Base-by-base conservation (phyloP, 1,284 basidiomycete species). In the Flammula alnicola region DNA sequence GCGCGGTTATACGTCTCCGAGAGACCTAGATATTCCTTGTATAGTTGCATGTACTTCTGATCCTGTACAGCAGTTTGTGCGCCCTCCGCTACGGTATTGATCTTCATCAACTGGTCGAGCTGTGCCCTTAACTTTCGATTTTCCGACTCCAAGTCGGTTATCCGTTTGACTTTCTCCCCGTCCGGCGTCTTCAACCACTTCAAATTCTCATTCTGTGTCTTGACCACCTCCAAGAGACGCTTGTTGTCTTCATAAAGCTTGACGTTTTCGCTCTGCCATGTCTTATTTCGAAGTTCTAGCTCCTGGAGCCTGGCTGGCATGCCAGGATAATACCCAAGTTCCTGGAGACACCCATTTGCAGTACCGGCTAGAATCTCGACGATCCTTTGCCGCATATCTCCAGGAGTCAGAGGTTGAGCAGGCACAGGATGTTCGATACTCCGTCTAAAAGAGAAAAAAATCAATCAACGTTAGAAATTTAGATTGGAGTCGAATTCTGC, bases 201-300 rank as follows among this genome's bases (percentile, higher is more conserved):
- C 16, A 64, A 23, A 9, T 33, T 49, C 17, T 62, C 53, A 19
- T 51, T 59, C 27, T 61, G 63, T 23, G 52, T 50, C 32, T 64
- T 66, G 44, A 71, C 51, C 3, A 60, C 54, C 23, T 53, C 49
- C 3, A 64, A 61, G 1, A 82, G 71, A 10, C 54, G 63, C 39
- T 62, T 63, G 55, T 84, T 84, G 55, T 84, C 83, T 45, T 76
- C 65, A 51, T 72, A 80, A 26, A 85, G 67, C 57, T 72, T 78
- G 45, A 69, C 55, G 46, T 79, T 81, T 40, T 80, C 74, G 16
- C 42, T 31, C 49, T 73, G 67, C 63, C 63, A 68, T 7, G 64
- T 55, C 22, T 51, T 58, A 45, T 70, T 69, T 41, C 59, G 63
- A 27, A 56, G 57, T 36, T 74, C 60, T 16, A 74, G 48, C 7